Evolutionary conservation across 176 grass and related monocot genomes (phyloP).

Genomic region (Triticum aestivum): IWGSC_CS_RefSeq_v2.1 NC_057797.1:86329438-86329937

Average conservation of each 20-base stretch:
- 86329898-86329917: not conserved
- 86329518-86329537: too few relatives aligned
- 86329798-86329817: not conserved
- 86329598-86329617: not conserved
- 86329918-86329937: conserved; percentile 1
- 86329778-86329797: not conserved
- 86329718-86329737: not conserved
- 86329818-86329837: not conserved
- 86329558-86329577: not conserved
- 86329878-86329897: too few relatives aligned
- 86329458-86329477: too few relatives aligned
- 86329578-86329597: not conserved
- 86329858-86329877: too few relatives aligned
- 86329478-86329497: too few relatives aligned
- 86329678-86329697: not conserved
- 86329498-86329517: too few relatives aligned
- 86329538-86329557: not conserved
- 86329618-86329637: not conserved
- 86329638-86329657: not conserved
- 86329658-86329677: not conserved
- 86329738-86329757: not conserved
- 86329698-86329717: not conserved
- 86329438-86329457: too few relatives aligned
- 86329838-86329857: not conserved
- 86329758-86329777: not conserved